These are phyloP conservation scores for Teunomyces gatunensis DNA, from an alignment of 805 yeast genomes.

Conservation along the genomic window DNA sequence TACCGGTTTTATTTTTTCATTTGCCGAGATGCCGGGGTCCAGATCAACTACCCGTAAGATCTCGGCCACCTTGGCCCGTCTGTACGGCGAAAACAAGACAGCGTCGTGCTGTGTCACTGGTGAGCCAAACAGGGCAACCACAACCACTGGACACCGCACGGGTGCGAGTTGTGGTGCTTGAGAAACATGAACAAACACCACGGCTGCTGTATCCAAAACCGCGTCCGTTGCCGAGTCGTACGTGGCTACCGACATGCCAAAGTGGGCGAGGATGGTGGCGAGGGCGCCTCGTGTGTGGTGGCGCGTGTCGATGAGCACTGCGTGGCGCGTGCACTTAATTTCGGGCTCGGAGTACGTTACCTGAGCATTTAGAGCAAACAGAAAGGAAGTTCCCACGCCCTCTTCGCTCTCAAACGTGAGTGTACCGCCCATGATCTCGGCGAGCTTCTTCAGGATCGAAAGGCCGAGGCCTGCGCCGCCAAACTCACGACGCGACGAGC, in stretches of 20 bases:
- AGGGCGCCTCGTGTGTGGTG: slow-evolving; percentile 31
- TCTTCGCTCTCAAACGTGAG: slow-evolving; percentile 45
- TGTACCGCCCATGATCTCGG: slow-evolving; percentile 49
- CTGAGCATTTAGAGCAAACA: slow-evolving; percentile 31
- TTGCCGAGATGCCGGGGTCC: background rate
- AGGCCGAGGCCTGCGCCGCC: slow-evolving; percentile 55
- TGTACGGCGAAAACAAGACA: slow-evolving; percentile 29
- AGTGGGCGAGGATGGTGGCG: slow-evolving; percentile 28
- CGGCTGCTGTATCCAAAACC: too few relatives aligned
- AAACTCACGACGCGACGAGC: slow-evolving; percentile 47
- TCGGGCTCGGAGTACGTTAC: slow-evolving; percentile 24
- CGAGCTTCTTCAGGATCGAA: slow-evolving; percentile 47
- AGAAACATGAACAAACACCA: slow-evolving; percentile 20
- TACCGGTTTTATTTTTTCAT: background rate
- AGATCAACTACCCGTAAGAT: background rate
- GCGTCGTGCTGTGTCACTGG: slow-evolving; percentile 21
- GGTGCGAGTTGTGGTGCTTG: slow-evolving; percentile 5
- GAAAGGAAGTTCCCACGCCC: slow-evolving; percentile 47
- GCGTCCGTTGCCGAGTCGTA: slow-evolving; percentile 9
- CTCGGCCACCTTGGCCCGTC: slow-evolving; percentile 20
- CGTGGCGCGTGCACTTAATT: slow-evolving; percentile 13
- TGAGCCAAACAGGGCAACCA: slow-evolving; percentile 31
- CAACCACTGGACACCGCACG: slow-evolving; percentile 14
- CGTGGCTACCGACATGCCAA: slow-evolving; percentile 31
- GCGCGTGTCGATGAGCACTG: slow-evolving; percentile 31